Evolutionary conservation across 306 rosid genomes (phyloP), one percentile per base, ranked within the genome.

Genomic region (Sphenostylis stenocarpa): DNA sequence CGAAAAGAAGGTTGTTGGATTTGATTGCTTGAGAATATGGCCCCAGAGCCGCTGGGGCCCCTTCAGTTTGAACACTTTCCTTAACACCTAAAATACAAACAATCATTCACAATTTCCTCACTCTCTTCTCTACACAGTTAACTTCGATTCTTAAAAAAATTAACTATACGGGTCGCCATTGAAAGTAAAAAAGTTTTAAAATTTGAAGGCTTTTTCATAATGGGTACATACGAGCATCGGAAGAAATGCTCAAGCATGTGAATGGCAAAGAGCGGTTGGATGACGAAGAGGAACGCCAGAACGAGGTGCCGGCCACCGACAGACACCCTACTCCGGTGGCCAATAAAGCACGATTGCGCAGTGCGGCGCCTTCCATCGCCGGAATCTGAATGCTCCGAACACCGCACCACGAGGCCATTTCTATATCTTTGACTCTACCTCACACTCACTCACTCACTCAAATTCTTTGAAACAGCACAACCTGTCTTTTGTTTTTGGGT

Each of bases 21-120:
- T 90, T 89, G 82, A 87, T 90, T 48, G 93, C 98, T 79, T 93
- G 98, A 49, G 98, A 93, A 79, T 93, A 93, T 7, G 96, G 96
- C 0, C 98, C 98, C 83, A 93, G 73, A 28, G 98, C 96, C 0
- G 96, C 96, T 0, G 96, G 98, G 47, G 98, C 98, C 70, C 83
- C 88, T 34, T 93, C 91, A 3, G 94, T 86, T 36, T 86, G 76
- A 76, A 93, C 90, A 82, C 86, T 89, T 81, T 89, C 94, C 87
- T 86, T 93, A 51, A 80, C 63, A 74, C 84, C 97, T 90, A 62
- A 4, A 69, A 19, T 88, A 62, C 14, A 78, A 19, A 57, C 19
- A 77, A 43, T 20, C 11, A 68, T 14, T 68, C 11, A 34, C 28
- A 64, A 68, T 16, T 62, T 36, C 70, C 36, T 24, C 31, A 47